Evolutionary conservation across 2,329 filamentous ascomycete genomes (phyloP).

Genomic region (Fusarium beomiforme): DNA sequence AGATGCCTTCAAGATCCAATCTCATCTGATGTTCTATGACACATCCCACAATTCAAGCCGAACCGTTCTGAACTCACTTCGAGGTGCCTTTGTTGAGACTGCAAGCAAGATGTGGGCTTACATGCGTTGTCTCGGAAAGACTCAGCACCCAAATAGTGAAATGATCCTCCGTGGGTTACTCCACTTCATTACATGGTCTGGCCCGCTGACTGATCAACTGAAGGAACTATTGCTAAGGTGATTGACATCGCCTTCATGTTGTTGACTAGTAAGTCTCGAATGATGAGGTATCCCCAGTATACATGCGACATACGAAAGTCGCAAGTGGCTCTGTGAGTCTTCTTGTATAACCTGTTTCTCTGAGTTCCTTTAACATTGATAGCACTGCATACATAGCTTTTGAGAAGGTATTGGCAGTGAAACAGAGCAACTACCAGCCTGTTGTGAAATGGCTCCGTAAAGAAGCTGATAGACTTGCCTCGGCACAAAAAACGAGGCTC

Average conservation of each 20-base stretch:
- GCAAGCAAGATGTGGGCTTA: conserved; percentile 80
- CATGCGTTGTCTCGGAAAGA: conserved; percentile 64
- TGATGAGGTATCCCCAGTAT: conserved; percentile 59
- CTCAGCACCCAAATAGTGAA: conserved; percentile 63
- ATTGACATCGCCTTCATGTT: conserved; percentile 71
- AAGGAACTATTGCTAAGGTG: conserved; percentile 73
- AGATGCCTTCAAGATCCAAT: conserved; percentile 83
- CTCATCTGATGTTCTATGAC: conserved; percentile 86
- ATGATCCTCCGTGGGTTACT: conserved; percentile 71
- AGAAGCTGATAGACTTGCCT: conserved; percentile 53
- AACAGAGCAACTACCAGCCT: conserved; percentile 74
- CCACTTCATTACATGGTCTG: fast-evolving
- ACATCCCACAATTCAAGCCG: conserved; percentile 76
- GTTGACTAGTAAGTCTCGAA: conserved; percentile 65
- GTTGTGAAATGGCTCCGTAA: conserved; percentile 75
- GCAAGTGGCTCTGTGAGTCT: conserved; percentile 70
- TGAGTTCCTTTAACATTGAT: conserved; percentile 1
- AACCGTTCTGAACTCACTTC: conserved; percentile 79
- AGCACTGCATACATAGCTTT: conserved; percentile 80
- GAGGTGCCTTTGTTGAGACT: conserved; percentile 78
- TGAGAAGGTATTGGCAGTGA: conserved; percentile 69
- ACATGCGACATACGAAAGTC: conserved; percentile 67
- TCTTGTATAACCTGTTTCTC: not conserved
- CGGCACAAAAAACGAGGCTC: conserved; percentile 1
- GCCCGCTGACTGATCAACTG: not conserved